Conservation (phyloP, 345 rosid species). For the Erodium maritimum region DNA sequence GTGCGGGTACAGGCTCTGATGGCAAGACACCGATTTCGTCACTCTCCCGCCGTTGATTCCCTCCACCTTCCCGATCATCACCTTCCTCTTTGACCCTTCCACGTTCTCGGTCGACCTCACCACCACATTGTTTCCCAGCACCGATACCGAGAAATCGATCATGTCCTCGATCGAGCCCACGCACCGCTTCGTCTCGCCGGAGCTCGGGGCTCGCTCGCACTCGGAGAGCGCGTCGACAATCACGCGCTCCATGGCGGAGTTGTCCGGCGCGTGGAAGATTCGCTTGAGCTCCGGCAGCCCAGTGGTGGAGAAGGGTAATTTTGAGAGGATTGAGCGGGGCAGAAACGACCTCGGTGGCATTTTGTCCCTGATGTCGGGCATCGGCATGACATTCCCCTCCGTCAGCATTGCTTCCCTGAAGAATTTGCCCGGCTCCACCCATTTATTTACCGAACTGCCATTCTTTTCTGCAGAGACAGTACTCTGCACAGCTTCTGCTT, state of each 20-base stretch:
- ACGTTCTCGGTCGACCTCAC: constrained; percentile 3
- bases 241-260: constrained; percentile 4
- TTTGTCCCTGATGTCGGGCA: constrained; percentile 20
- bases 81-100: constrained; percentile 1
- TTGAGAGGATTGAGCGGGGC: too few species aligned
- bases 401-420: constrained; percentile 21
- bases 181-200: constrained; percentile 9
- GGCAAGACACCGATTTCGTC: too few species aligned
- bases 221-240: constrained; percentile 1
- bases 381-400: constrained; percentile 16
- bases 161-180: constrained; percentile 6
- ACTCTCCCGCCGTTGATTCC: too few species aligned
- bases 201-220: constrained; percentile 9
- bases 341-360: neutral
- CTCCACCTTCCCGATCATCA: constrained; percentile 2
- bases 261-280: constrained; percentile 3
- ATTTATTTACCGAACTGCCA: constrained; percentile 11
- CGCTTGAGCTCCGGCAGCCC: neutral
- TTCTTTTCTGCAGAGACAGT: neutral
- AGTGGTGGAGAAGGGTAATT: neutral
- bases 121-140: constrained; percentile 2
- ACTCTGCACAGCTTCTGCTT: neutral
- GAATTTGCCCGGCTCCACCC: constrained; percentile 24
- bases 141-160: constrained; percentile 5
- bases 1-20: constrained; percentile 1